These are phyloP conservation scores for Musa itinerans DNA, from an alignment of 176 grass and related monocot species.

Conservation along the genomic window DNA sequence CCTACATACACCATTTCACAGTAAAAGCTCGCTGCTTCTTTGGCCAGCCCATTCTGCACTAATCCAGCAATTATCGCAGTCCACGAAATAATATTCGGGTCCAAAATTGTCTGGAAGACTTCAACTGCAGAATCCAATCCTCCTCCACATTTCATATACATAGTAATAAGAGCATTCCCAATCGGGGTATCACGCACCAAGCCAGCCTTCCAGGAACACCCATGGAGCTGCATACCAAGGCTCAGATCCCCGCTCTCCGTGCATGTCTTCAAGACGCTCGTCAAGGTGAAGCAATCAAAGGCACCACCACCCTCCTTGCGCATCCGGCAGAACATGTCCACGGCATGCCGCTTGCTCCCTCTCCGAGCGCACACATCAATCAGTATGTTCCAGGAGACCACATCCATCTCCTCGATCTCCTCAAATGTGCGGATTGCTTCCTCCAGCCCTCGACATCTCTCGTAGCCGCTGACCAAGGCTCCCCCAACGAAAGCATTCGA, in stretches of 20 bases:
- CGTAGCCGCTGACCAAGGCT: constrained; percentile 23
- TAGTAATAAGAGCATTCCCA: constrained; percentile 33
- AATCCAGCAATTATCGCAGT: constrained; percentile 29
- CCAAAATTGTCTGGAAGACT: constrained; percentile 13
- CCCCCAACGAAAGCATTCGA: constrained; percentile 28
- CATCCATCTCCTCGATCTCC: constrained; percentile 21
- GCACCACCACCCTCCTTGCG: constrained; percentile 4
- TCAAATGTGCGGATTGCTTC: constrained; percentile 11
- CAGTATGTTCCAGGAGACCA: constrained; percentile 32
- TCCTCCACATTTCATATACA: constrained; percentile 36
- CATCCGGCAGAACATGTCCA: constrained; percentile 27
- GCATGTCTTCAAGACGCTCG: constrained; percentile 32
- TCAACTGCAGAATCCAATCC: constrained; percentile 4
- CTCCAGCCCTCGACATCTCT: constrained; percentile 8
- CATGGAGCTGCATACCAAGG: constrained; percentile 33
- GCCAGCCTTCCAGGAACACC: constrained; percentile 29
- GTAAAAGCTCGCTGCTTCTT: constrained; percentile 12
- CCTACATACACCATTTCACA: constrained; percentile 4
- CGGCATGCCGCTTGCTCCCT: constrained; percentile 13
- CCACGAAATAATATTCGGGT: constrained; percentile 34
- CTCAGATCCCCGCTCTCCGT: background rate
- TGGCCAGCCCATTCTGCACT: constrained; percentile 22
- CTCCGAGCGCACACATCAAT: constrained; percentile 23
- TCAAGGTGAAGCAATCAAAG: constrained; percentile 23
- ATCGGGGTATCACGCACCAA: constrained; percentile 15